Percentiles rank a stretch among this genome's conserved stretches.
Evolutionary conservation across 208 protist species (phyloP).

Genomic region (Angomonas ambiguus): DNA sequence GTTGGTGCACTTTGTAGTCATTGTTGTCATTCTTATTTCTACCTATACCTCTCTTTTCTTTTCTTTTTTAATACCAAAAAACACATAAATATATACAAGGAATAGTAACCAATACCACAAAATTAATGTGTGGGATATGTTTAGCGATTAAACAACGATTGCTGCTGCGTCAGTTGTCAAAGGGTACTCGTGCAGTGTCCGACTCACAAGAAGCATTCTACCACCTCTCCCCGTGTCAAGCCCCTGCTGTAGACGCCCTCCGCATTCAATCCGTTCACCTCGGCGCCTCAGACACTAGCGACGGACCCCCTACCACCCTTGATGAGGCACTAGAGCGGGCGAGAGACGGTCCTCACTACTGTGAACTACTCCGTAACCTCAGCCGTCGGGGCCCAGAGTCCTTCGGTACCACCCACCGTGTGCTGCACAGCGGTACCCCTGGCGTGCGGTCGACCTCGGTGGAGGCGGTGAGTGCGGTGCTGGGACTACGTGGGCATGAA

Average conservation of each 20-base stretch:
- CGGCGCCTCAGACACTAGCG: background rate
- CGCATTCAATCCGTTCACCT: background rate
- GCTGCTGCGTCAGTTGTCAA: no score
- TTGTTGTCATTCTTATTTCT: background rate
- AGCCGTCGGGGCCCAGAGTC: conserved; percentile 42
- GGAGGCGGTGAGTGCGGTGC: conserved; percentile 23
- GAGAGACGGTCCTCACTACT: conserved; percentile 16
- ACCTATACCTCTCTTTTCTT: background rate
- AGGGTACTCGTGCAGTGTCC: no score
- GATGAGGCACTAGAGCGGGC: background rate
- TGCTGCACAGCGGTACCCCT: conserved; percentile 16
- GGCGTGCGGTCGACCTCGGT: no score
- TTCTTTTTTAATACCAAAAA: conserved; percentile 10
- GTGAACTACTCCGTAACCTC: conserved; percentile 36
- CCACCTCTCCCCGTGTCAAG: background rate
- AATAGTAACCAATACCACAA: background rate
- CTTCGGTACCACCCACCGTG: conserved; percentile 34
- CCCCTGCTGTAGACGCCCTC: background rate
- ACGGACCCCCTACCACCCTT: background rate
- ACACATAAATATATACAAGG: conserved; percentile 4
- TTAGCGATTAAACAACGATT: conserved; percentile 25
- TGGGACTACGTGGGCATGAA: conserved; percentile 50
- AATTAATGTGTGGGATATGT: conserved; percentile 33
- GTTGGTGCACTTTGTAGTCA: no score
- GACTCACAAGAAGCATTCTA: no score